Evolutionary conservation across 1,284 basidiomycete genomes (phyloP).

Genomic region (Cryptococcus floricola): DNA sequence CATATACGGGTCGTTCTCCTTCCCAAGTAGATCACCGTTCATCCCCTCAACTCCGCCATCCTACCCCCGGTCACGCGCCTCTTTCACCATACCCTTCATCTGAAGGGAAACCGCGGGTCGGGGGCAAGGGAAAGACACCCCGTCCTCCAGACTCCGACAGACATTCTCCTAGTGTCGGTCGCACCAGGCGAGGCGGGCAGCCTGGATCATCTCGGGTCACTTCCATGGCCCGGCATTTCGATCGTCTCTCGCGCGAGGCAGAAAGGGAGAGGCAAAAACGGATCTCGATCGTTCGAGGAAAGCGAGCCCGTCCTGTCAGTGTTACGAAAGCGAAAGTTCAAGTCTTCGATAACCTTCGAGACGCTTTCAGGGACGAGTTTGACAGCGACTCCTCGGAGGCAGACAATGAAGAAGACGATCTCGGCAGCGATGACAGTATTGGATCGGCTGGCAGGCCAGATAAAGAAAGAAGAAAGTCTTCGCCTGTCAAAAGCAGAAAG

Average conservation of each 20-base stretch:
- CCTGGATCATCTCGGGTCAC: conserved; percentile 48
- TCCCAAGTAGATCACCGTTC: conserved; percentile 9
- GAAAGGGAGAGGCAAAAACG: conserved; percentile 53
- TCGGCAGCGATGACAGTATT: conserved; percentile 33
- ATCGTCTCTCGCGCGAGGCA: conserved; percentile 53
- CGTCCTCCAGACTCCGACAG: conserved; percentile 18
- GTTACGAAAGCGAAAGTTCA: conserved; percentile 85
- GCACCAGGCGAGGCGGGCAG: conserved; percentile 22
- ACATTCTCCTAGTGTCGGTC: conserved; percentile 11
- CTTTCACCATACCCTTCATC: conserved; percentile 1
- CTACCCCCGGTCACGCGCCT: not conserved
- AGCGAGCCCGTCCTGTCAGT: conserved; percentile 86
- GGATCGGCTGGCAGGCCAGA: conserved; percentile 1
- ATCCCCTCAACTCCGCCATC: conserved; percentile 8
- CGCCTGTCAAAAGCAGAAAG: conserved; percentile 15
- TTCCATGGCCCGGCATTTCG: conserved; percentile 55
- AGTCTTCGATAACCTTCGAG: conserved; percentile 84
- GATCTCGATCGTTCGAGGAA: conserved; percentile 62
- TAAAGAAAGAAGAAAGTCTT: conserved; percentile 6
- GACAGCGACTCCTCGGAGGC: conserved; percentile 70
- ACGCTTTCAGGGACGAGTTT: conserved; percentile 84
- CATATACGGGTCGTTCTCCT: conserved; percentile 9
- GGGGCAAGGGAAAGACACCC: conserved; percentile 41
- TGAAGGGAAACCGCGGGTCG: conserved; percentile 31
- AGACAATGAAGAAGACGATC: conserved; percentile 67